phyloP scores from a whole-genome alignment of 1,139 yeast species.

The Candida tunisiensis region DNA sequence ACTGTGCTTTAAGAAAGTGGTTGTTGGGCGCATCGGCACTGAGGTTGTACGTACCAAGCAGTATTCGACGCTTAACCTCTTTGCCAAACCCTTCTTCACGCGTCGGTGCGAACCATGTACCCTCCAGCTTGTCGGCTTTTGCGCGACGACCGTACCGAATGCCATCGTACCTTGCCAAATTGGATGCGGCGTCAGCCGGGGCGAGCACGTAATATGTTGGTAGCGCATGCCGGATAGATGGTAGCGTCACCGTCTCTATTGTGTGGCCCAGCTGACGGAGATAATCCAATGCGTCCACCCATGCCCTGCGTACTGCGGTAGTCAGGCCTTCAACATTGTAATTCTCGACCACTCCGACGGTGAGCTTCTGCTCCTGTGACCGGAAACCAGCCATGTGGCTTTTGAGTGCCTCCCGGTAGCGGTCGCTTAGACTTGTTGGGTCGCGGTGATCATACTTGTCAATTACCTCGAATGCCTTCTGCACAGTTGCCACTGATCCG shows the following conservation, averaged over 20 bases:
- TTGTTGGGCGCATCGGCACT: constrained; percentile 63
- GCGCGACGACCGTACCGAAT: constrained; percentile 59
- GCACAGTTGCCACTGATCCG: constrained; percentile 26
- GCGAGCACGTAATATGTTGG: constrained; percentile 79
- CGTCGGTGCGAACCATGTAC: constrained; percentile 34
- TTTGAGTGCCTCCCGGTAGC: constrained; percentile 9
- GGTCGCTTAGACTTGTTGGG: constrained; percentile 48
- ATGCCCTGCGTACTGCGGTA: constrained; percentile 26
- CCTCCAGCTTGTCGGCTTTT: constrained; percentile 16
- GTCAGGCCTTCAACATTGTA: constrained; percentile 44
- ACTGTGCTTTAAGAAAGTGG: constrained; percentile 64
- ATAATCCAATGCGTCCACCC: constrained; percentile 28
- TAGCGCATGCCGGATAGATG: constrained; percentile 48
- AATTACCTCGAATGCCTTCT: constrained; percentile 35
- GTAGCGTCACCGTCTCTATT: constrained; percentile 48
- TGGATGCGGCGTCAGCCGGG: constrained; percentile 90
- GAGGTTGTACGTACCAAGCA: constrained; percentile 74
- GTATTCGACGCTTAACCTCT: constrained; percentile 70
- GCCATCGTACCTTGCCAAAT: constrained; percentile 81
- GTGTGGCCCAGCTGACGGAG: constrained; percentile 36
- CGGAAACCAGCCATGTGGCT: too few species aligned
- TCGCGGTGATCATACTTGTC: constrained; percentile 55
- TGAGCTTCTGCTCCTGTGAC: constrained; percentile 11
- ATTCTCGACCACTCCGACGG: constrained; percentile 61
- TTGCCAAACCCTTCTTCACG: constrained; percentile 53